Evolutionary conservation across 768 basidiomycete species (phyloP).

Genomic region (Suillus placidus): DNA sequence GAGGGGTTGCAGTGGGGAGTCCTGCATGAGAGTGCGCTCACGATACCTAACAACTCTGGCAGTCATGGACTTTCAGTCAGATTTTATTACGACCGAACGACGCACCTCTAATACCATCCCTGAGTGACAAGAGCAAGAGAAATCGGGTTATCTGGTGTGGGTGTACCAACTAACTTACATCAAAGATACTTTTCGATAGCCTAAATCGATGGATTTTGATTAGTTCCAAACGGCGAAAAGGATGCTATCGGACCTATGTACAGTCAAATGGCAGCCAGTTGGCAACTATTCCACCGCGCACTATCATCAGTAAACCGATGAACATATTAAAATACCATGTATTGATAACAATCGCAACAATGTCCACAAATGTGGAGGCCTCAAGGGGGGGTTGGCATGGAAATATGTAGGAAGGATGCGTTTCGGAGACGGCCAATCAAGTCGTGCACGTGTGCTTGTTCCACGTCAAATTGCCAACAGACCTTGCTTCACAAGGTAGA

Average conservation of each 20-base stretch:
- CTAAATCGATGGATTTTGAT: slow-evolving; percentile 11
- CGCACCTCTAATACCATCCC: slow-evolving; percentile 44
- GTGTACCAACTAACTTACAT: slow-evolving; percentile 39
- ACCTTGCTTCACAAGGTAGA: no score
- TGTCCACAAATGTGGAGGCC: no score
- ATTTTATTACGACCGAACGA: neutral
- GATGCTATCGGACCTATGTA: slow-evolving; percentile 17
- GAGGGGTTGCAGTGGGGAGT: slow-evolving; percentile 19
- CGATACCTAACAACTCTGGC: slow-evolving; percentile 32
- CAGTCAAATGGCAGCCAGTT: slow-evolving; percentile 66
- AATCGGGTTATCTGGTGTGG: slow-evolving; percentile 1
- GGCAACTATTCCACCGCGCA: slow-evolving; percentile 53
- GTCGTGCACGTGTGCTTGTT: no score
- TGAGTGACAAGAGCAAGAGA: slow-evolving; percentile 44
- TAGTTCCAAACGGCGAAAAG: neutral
- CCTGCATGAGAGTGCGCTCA: slow-evolving; percentile 19
- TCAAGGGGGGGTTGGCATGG: no score
- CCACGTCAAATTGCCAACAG: no score
- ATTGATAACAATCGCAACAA: no score
- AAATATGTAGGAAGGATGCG: no score
- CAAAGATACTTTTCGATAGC: slow-evolving; percentile 35
- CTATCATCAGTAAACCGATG: no score
- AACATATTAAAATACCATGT: no score
- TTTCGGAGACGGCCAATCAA: no score
- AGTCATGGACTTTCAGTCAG: neutral